Percentiles rank a stretch among this genome's conserved stretches.
Evolutionary conservation across 768 basidiomycete species (phyloP).

Genomic region (Collybiopsis luxurians): DNA sequence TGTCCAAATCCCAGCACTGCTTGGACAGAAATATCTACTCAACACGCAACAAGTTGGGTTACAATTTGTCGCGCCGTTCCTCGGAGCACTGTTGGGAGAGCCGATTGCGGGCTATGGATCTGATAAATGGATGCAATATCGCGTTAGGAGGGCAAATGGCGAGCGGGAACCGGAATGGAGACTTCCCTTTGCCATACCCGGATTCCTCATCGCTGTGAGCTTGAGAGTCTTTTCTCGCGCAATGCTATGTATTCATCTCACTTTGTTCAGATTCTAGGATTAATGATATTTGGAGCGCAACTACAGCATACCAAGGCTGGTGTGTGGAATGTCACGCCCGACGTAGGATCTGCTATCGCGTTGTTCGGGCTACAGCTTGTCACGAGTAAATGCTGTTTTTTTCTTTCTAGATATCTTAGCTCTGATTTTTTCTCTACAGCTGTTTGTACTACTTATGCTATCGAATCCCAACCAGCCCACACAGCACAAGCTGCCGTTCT

Average conservation of each 20-base stretch:
- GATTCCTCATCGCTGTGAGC: slow-evolving; percentile 1
- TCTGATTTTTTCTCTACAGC: not conserved
- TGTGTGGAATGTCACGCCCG: slow-evolving; percentile 5
- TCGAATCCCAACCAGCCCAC: slow-evolving; percentile 3
- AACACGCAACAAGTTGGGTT: slow-evolving; percentile 5
- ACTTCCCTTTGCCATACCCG: slow-evolving; percentile 1
- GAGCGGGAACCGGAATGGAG: slow-evolving; percentile 4
- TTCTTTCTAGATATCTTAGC: not conserved
- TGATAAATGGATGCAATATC: slow-evolving; percentile 7
- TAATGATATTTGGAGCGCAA: slow-evolving; percentile 4
- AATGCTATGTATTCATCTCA: not conserved
- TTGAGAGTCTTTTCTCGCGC: not conserved
- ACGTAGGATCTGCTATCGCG: slow-evolving; percentile 4
- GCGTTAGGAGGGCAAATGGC: not conserved
- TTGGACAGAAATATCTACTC: not conserved
- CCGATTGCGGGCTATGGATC: not conserved
- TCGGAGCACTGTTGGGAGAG: slow-evolving; percentile 1
- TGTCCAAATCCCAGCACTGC: slow-evolving; percentile 2
- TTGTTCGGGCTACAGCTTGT: slow-evolving; percentile 4
- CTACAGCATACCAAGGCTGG: not conserved
- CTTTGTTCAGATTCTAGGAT: not conserved
- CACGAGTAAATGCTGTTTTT: not conserved
- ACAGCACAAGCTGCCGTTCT: slow-evolving; percentile 1
- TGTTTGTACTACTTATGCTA: slow-evolving; percentile 5
- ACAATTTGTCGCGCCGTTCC: slow-evolving; percentile 1